Evolutionary conservation across 441 rosid species (phyloP), one percentile per base, ranked within the genome.

Genomic region (Gossypium laxum): DNA sequence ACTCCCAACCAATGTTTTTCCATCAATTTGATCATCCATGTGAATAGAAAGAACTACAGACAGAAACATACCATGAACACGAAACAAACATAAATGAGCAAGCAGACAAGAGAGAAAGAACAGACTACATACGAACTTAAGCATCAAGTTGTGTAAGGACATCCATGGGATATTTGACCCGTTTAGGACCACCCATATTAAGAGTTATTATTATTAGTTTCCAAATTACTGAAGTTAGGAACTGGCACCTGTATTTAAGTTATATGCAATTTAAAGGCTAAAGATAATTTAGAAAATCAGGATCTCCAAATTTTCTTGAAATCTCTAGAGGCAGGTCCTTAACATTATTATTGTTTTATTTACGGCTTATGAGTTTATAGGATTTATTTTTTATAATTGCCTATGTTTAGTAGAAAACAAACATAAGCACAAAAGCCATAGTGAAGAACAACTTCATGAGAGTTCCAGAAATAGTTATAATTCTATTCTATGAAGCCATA

Each of bases 21-120:
- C 98, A 75, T 95, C 99, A 78, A 95, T 85, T 89, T 95, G 98
- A 76, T 92, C 99, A 80, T 95, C 98, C 99, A 92, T 87, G 82
- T 91, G 93, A 80, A 95, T 88, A 73, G 80, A 88, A 26, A 95
- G 76, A 74, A 89, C 98, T 95, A 78, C 41, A 56, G 19, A 62
- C 32, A 41, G 52, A 63, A 71, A 8, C 52, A 60, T 11, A 64
- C 18, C 14, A 19, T 30, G 30, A 1, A 55, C 70, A 43, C 61
- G 59, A 52, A 54, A 65, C 55, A 54, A 80, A 71, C 47, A 63
- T 34, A 11, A 66, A 67, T 41, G 54, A 72, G 68, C 26, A 54
- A 62, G 38, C 24, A 51, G 19, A 67, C 65, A 60, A 26, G 68
- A 48, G 56, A 18, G 69, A 26, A 28, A 45, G 34, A 55, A 3